Percentiles rank a stretch among this genome's conserved stretches.
These are phyloP conservation scores for Rhizophlyctis rosea DNA, from an alignment of 192 early-diverging fungal species.

Conservation along the genomic window DNA sequence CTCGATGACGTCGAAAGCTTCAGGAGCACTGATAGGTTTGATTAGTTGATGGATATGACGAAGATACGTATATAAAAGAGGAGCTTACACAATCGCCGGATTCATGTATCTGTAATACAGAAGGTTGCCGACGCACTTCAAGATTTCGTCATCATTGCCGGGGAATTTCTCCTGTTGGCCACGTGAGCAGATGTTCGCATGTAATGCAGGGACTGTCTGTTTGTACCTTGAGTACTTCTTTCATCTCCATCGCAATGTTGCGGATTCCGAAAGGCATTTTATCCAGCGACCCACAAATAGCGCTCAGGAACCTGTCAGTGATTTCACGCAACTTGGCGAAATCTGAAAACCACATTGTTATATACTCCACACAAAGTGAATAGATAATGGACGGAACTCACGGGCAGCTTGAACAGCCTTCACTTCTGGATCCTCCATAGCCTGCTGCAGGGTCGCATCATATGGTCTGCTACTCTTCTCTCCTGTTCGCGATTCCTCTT, in stretches of 20 bases:
- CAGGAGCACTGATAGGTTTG: slow-evolving; percentile 70
- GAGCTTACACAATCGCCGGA: slow-evolving; percentile 77
- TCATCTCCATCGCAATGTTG: slow-evolving; percentile 90
- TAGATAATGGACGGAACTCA: slow-evolving; percentile 15
- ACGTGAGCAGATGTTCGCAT: not conserved
- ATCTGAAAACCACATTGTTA: slow-evolving; percentile 29
- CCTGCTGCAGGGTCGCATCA: slow-evolving; percentile 77
- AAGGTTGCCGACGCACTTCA: slow-evolving; percentile 88
- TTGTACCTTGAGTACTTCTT: slow-evolving; percentile 58
- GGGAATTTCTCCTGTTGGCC: slow-evolving; percentile 69
- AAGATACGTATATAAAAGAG: slow-evolving; percentile 13
- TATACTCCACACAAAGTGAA: slow-evolving; percentile 3
- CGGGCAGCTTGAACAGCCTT: slow-evolving; percentile 36
- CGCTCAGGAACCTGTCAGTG: slow-evolving; percentile 79
- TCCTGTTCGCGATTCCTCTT: slow-evolving; percentile 88
- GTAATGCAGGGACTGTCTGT: not conserved
- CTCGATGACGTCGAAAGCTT: slow-evolving; percentile 94
- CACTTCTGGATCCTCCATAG: slow-evolving; percentile 75
- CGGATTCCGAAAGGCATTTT: slow-evolving; percentile 95
- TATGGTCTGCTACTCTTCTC: slow-evolving; percentile 69
- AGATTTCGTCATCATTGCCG: slow-evolving; percentile 73
- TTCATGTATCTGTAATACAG: slow-evolving; percentile 99
- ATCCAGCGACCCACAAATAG: slow-evolving; percentile 75
- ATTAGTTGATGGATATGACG: not conserved
- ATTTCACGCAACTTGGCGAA: slow-evolving; percentile 72